phyloP scores from a whole-genome alignment of 164 flowering plant species.

The Tetracentron sinense region DNA sequence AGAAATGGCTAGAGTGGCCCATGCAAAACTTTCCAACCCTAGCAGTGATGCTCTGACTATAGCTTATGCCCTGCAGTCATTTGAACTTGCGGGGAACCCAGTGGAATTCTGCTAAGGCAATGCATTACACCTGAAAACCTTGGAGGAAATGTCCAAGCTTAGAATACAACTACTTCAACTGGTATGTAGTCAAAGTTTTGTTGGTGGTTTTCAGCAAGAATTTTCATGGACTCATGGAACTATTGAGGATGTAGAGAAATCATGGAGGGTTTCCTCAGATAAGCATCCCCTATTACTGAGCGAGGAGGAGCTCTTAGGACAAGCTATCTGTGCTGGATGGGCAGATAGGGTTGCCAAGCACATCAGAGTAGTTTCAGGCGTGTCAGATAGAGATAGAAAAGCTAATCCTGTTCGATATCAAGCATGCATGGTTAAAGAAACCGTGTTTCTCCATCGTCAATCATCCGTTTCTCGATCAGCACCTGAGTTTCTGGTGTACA shows the following conservation, averaged over 20 bases:
- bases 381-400: constrained; percentile 42
- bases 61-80: constrained; percentile 77
- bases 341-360: constrained; percentile 88
- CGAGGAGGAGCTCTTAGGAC: constrained; percentile 77
- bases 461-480: constrained; percentile 64
- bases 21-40: constrained; percentile 61
- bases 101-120: constrained; percentile 58
- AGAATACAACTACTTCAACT: constrained; percentile 77
- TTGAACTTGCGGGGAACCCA: constrained; percentile 56
- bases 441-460: constrained; percentile 69
- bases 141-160: constrained; percentile 97
- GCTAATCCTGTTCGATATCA: constrained; percentile 57
- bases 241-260: constrained; percentile 56
- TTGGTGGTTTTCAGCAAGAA: constrained; percentile 30
- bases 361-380: constrained; percentile 28
- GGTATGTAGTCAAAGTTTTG: constrained; percentile 44
- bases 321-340: constrained; percentile 98
- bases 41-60: constrained; percentile 79
- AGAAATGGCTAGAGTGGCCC: constrained; percentile 49
- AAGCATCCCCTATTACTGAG: constrained; percentile 46
- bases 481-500: constrained; percentile 84
- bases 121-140: constrained; percentile 65
- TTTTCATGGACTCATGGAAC: constrained; percentile 71
- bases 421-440: constrained; percentile 69
- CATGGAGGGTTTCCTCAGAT: constrained; percentile 56